These are phyloP conservation scores for Mortierella sp. DNA, from an alignment of 371 early-diverging fungal species.

Conservation along the genomic window DNA sequence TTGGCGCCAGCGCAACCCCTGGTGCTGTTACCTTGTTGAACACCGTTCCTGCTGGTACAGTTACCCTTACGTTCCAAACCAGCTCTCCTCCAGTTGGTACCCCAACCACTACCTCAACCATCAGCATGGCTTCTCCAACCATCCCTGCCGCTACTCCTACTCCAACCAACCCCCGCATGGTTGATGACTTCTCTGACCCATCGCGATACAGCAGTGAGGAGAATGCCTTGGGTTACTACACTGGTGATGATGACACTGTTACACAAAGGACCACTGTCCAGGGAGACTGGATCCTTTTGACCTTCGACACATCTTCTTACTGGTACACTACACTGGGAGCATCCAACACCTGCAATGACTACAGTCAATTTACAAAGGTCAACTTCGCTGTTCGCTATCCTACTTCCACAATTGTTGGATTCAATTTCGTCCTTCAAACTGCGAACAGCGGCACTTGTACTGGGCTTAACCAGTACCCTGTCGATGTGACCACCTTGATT, in stretches of 20 bases:
- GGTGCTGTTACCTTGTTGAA: not conserved
- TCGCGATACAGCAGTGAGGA: not conserved
- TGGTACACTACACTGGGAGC: not conserved
- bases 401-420: not conserved
- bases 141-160: not conserved
- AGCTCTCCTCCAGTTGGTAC: not conserved
- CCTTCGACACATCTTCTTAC: not conserved
- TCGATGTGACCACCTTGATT: not conserved
- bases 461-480: not conserved
- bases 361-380: not conserved
- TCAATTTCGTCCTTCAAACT: not conserved
- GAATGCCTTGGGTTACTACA: not conserved
- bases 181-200: not conserved
- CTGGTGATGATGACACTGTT: not conserved
- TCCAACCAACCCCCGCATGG: not conserved
- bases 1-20: not conserved
- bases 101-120: not conserved
- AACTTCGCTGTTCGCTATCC: not conserved
- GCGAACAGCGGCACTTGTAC: not conserved
- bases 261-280: not conserved
- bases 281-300: constrained; percentile 2
- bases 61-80: not conserved
- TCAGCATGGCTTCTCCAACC: not conserved
- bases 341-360: not conserved
- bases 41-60: not conserved